These are phyloP conservation scores for Monilinia vaccinii-corymbosi DNA, from an alignment of 2,329 filamentous ascomycete species.

Conservation along the genomic window DNA sequence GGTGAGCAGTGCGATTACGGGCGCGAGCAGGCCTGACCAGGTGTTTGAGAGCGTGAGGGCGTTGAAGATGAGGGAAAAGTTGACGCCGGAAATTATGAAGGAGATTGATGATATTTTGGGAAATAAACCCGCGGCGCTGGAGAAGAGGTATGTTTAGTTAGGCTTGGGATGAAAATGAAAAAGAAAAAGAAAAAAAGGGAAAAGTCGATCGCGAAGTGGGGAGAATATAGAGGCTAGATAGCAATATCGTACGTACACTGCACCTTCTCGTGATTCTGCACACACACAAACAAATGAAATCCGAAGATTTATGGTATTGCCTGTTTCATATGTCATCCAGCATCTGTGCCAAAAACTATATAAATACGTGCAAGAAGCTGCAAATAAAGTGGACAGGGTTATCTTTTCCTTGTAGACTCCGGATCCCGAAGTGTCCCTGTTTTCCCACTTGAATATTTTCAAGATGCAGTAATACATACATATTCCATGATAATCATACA, in stretches of 20 bases:
- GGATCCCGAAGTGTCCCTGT: not conserved
- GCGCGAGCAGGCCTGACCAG: conserved; percentile 49
- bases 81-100: conserved; percentile 49
- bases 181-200: not conserved
- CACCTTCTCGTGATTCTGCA: not conserved
- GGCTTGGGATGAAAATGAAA: not conserved
- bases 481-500: not conserved
- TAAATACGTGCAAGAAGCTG: conserved; percentile 1
- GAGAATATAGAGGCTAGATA: not conserved
- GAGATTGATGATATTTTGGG: conserved; percentile 51
- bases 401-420: not conserved
- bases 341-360: not conserved
- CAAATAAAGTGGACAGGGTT: not conserved
- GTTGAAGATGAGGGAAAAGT: conserved; percentile 41
- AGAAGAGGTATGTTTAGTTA: conserved; percentile 21
- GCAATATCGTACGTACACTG: not conserved
- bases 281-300: not conserved
- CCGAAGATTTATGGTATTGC: not conserved
- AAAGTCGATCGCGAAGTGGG: no score
- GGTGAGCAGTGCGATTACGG: conserved; percentile 52
- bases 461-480: not conserved
- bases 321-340: not conserved
- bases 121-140: conserved; percentile 44
- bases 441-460: not conserved
- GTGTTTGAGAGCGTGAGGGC: conserved; percentile 51